phyloP scores from a whole-genome alignment of 2,329 filamentous ascomycete genomes.

The Beauveria asiatica region DNA sequence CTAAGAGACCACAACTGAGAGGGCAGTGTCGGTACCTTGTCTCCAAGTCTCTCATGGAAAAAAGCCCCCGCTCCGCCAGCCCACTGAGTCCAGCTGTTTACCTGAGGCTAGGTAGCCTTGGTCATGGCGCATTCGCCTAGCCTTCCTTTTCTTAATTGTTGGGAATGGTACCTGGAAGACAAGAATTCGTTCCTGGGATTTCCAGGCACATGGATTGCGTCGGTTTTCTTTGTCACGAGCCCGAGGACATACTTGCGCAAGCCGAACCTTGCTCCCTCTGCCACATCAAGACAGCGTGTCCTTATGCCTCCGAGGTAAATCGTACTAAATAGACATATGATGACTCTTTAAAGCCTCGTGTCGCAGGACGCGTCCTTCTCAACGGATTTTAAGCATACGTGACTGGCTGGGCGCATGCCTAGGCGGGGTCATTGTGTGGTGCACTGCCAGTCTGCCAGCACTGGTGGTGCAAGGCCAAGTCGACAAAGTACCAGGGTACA shows the following conservation, averaged over 20 bases:
- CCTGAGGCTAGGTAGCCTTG: not conserved
- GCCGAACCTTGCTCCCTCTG: not conserved
- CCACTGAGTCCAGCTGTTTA: not conserved
- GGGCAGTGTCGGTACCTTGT: not conserved
- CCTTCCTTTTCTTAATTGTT: not conserved
- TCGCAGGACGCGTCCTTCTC: slow-evolving; percentile 1
- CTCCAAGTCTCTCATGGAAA: not conserved
- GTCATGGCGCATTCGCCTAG: not conserved
- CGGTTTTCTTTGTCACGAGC: not conserved
- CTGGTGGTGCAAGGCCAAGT: no score
- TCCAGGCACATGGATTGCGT: not conserved
- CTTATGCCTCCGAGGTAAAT: not conserved
- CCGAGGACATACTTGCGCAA: not conserved
- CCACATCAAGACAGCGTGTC: not conserved
- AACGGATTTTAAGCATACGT: slow-evolving; percentile 4
- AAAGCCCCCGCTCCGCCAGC: not conserved
- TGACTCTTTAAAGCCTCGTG: not conserved
- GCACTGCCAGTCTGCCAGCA: no score
- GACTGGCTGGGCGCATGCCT: not conserved
- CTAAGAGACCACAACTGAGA: not conserved
- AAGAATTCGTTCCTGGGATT: not conserved
- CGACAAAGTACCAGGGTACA: not conserved
- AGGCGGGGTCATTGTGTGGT: not conserved
- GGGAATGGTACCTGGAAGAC: slow-evolving; percentile 2
- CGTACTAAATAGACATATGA: no score